Evolutionary conservation across 257 asterid species (phyloP).

Genomic region (Solanum gandarillasii): DNA sequence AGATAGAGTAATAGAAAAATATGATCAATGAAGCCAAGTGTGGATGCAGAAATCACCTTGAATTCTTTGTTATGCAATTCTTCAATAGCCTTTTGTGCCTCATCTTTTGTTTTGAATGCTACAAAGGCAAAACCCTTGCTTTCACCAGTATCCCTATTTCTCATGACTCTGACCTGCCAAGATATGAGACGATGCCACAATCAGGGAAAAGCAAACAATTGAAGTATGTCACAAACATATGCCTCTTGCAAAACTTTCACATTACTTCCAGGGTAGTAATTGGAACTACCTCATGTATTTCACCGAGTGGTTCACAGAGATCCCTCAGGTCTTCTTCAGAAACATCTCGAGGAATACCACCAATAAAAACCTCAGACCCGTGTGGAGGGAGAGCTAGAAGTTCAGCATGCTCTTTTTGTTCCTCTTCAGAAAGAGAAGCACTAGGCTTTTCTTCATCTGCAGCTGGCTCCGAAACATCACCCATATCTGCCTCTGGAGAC

Average conservation of each 20-base stretch:
- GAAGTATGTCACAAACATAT: background rate
- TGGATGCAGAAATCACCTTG: conserved; percentile 39
- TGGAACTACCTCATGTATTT: conserved; percentile 61
- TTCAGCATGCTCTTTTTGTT: conserved; percentile 37
- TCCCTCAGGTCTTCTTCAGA: conserved; percentile 74
- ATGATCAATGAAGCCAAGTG: background rate
- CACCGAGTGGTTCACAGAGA: conserved; percentile 73
- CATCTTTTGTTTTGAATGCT: conserved; percentile 67
- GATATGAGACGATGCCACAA: conserved; percentile 1
- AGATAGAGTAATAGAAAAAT: background rate
- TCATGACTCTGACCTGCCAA: conserved; percentile 79
- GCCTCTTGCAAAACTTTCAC: background rate
- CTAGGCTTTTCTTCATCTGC: conserved; percentile 34
- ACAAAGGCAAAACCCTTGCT: conserved; percentile 97
- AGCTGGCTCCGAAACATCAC: conserved; percentile 21
- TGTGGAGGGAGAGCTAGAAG: conserved; percentile 89
- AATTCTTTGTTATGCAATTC: conserved; percentile 72
- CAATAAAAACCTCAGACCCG: conserved; percentile 88
- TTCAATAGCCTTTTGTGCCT: conserved; percentile 82
- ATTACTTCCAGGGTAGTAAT: background rate
- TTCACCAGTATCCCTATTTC: conserved; percentile 91
- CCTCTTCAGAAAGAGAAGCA: conserved; percentile 25
- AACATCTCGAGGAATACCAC: conserved; percentile 82
- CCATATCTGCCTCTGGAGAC: conserved; percentile 32
- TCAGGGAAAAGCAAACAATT: background rate